Base-by-base conservation (phyloP, 768 basidiomycete genomes). In the Amyloporia xantha region DNA sequence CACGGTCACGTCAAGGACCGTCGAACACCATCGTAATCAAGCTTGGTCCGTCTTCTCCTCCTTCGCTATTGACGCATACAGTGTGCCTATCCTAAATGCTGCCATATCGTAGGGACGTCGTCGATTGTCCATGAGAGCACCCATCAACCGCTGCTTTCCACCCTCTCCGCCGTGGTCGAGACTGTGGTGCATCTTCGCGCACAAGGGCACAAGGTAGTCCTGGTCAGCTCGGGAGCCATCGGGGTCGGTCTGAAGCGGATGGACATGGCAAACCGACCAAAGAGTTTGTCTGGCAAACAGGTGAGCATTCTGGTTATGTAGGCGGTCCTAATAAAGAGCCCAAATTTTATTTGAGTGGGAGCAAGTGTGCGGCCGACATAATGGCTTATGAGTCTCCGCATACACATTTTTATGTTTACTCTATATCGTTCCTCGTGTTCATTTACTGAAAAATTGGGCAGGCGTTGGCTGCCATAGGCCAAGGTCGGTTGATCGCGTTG, bases 221-320 rank as follows among this genome's bases (percentile, higher is more conserved):
- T 99, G 10, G 92, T 96, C 51, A 92, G 88, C 59, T 96, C 93
- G 19, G 96, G 96, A 1, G 96, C 96, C n/a, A 97, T 98, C 50
- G 96, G 86, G 0, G 91, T 98, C 15, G 96, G 96, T 0, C 65
- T 98, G 52, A 85, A 92, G 63, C 76, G 93, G 35, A 98, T 99
- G 96, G 76, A 82, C 28, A 68, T 96, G 52, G 73, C 82, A 11
- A 82, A 77, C 45, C 74, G 79, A 46, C 91, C 93, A 2, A 95
- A 94, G 58, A 84, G 76, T 52, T 68, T 99, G 19, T 83, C 86
- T 2, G 90, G 90, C 44, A 96, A 94, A 68, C 94, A 98, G 78
- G 92, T 86, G 58, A 54, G 80, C 66, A n/a, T 19, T 4, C 19
- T 15, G 41, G 15, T 36, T 21, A 36, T 19, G 44, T 46, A 19